A percentile compares a stretch with the other conserved stretches of the same genome.
These are phyloP conservation scores for Isabelozyma gotoi DNA, from an alignment of 805 yeast species.

Conservation along the genomic window DNA sequence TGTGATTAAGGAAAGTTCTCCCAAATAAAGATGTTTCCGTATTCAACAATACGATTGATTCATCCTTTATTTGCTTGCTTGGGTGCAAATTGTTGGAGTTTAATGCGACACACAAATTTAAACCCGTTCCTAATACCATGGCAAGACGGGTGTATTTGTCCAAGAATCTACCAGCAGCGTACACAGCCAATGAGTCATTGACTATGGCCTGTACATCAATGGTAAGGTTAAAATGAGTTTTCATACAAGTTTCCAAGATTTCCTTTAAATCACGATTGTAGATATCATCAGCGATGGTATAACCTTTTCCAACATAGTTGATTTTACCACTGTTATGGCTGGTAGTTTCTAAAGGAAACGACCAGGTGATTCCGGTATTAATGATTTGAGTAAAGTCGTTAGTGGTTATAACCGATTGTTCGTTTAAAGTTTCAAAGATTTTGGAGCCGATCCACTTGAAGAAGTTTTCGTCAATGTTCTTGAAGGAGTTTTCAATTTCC, in stretches of 20 bases:
- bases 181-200: conserved; percentile 69
- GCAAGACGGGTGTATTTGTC: conserved; percentile 44
- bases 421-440: conserved; percentile 25
- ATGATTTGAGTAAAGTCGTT: conserved; percentile 19
- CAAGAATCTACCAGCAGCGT: conserved; percentile 49
- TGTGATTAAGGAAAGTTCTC: conserved; percentile 21
- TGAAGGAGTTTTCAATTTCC: conserved; percentile 37
- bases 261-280: conserved; percentile 39
- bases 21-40: conserved; percentile 61
- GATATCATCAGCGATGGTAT: conserved; percentile 43
- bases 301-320: conserved; percentile 62
- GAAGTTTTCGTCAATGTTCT: conserved; percentile 40
- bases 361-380: conserved; percentile 53
- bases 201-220: conserved; percentile 47
- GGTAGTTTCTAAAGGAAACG: conserved; percentile 50
- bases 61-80: conserved; percentile 14
- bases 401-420: conserved; percentile 5
- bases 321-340: conserved; percentile 46
- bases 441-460: conserved; percentile 42
- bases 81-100: conserved; percentile 15
- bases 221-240: conserved; percentile 16
- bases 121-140: conserved; percentile 68
- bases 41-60: conserved; percentile 36
- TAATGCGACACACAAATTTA: conserved; percentile 51
- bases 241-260: conserved; percentile 37